phyloP scores from a whole-genome alignment of 129 eudicot genomes.

The Daucus carota region DNA sequence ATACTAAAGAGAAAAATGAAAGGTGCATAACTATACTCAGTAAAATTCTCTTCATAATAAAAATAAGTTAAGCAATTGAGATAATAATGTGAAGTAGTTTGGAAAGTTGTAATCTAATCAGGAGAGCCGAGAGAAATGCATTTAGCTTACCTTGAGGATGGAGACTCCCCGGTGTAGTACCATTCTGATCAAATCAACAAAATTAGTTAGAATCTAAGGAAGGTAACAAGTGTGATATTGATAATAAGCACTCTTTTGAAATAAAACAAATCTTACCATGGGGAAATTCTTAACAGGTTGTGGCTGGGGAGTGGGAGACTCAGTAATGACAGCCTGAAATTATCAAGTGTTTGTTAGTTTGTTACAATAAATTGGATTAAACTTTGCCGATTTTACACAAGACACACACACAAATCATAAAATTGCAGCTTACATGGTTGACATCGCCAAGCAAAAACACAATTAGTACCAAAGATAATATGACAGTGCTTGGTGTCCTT shows the following conservation, averaged over 20 bases:
- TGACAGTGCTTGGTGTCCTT: not conserved
- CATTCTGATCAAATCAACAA: not conserved
- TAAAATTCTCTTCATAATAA: too few species aligned
- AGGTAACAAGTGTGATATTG: not conserved
- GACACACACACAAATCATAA: not conserved
- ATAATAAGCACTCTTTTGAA: not conserved
- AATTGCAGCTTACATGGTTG: not conserved
- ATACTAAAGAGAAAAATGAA: too few species aligned
- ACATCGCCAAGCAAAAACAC: not conserved
- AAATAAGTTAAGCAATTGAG: too few species aligned
- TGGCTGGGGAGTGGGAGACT: not conserved
- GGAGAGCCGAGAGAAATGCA: not conserved
- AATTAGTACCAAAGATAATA: not conserved
- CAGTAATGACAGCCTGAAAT: not conserved
- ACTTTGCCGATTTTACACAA: not conserved
- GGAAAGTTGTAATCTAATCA: not conserved
- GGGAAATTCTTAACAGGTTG: not conserved
- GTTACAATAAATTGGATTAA: not conserved
- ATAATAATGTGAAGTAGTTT: too few species aligned
- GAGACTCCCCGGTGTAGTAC: conserved; percentile 4
- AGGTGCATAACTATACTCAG: too few species aligned
- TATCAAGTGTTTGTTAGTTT: not conserved
- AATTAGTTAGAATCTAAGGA: not conserved
- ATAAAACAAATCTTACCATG: not conserved
- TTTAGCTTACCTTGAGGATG: conserved; percentile 6